Conservation (phyloP, 78 protist genomes). For the Cavenderia fasciculata region DNA sequence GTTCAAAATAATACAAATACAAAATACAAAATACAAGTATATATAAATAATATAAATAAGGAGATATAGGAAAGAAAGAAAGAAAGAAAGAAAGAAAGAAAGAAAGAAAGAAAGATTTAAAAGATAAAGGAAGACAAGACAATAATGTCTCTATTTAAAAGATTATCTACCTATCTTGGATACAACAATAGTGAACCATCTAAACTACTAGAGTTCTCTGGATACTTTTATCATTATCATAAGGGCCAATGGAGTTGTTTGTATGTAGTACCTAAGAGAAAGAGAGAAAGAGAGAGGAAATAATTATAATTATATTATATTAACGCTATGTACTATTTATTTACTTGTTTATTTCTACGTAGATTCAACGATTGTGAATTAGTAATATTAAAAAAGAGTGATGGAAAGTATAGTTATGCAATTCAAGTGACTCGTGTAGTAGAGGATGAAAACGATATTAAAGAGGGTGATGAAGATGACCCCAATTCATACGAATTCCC, state of each 20-base stretch:
- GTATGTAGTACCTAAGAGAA: conserved; percentile 15
- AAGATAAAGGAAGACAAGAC: too few species aligned
- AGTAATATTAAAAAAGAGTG: conserved; percentile 20
- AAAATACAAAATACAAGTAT: too few species aligned
- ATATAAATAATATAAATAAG: too few species aligned
- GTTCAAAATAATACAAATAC: too few species aligned
- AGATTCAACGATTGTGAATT: conserved; percentile 67
- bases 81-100: too few species aligned
- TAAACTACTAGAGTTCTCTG: conserved; percentile 17
- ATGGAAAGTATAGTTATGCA: conserved; percentile 1
- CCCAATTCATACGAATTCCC: conserved; percentile 53
- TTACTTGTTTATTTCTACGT: too few species aligned
- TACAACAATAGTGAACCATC: neutral
- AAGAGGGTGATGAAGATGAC: neutral
- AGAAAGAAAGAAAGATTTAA: too few species aligned
- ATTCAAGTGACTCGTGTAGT: conserved; percentile 47
- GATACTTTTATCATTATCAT: conserved; percentile 52
- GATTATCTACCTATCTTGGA: conserved; percentile 27
- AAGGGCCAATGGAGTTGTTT: conserved; percentile 70
- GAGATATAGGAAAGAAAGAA: too few species aligned
- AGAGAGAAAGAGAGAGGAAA: neutral
- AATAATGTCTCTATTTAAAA: conserved; percentile 38
- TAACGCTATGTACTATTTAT: neutral
- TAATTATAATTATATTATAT: neutral
- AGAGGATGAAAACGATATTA: conserved; percentile 26